Conservation (phyloP, 768 basidiomycete species). For the Antrodiella citrinella region DNA sequence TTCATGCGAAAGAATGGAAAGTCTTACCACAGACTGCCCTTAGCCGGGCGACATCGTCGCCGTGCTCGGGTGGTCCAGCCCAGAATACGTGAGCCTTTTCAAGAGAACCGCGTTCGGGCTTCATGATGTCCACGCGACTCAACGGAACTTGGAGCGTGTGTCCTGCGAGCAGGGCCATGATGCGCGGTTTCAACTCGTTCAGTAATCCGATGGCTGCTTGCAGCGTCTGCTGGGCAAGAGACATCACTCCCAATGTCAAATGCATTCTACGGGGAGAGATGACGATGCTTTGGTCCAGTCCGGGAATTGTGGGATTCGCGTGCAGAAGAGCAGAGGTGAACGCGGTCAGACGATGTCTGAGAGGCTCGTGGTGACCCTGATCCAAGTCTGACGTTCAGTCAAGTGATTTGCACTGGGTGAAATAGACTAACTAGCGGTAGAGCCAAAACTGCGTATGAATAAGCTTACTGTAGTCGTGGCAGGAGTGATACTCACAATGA, state of each 20-base stretch:
- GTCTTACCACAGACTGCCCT: conserved; percentile 28
- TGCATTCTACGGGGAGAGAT: conserved; percentile 54
- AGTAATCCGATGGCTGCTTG: conserved; percentile 19
- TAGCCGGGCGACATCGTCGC: conserved; percentile 24
- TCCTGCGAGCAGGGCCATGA: conserved; percentile 33
- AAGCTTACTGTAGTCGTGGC: background rate
- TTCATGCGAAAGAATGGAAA: background rate
- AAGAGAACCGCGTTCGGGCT: conserved; percentile 26
- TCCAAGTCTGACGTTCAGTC: background rate
- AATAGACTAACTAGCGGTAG: conserved; percentile 13
- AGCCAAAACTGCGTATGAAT: conserved; percentile 10
- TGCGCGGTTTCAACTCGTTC: conserved; percentile 21
- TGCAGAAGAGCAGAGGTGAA: conserved; percentile 25
- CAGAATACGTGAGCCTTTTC: conserved; percentile 49
- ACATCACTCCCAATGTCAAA: conserved; percentile 70
- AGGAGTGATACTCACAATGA: conserved; percentile 6
- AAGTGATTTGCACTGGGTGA: background rate
- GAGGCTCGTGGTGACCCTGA: conserved; percentile 25
- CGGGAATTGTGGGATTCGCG: conserved; percentile 28
- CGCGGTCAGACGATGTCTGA: conserved; percentile 18
- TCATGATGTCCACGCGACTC: conserved; percentile 42
- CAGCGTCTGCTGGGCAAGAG: conserved; percentile 30
- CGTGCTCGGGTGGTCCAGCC: conserved; percentile 36
- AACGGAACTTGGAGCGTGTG: conserved; percentile 32
- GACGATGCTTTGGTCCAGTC: conserved; percentile 54